Base-by-base conservation (phyloP, 2,329 filamentous ascomycete genomes). In the Aureobasidium sp. region DNA sequence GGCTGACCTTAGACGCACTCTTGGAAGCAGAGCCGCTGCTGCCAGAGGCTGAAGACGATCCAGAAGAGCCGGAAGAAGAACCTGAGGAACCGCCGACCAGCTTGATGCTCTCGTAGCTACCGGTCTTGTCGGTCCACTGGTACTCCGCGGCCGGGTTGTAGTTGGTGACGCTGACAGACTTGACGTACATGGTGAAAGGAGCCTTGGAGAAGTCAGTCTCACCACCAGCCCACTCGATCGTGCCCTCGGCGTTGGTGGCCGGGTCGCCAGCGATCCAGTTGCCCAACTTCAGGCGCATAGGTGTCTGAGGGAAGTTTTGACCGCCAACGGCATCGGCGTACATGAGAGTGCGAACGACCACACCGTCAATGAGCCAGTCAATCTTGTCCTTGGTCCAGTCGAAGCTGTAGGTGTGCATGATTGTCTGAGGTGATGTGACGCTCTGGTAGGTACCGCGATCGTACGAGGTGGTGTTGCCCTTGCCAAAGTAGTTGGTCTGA, bases 251-350 rank as follows among this genome's bases (percentile, higher is more conserved):
- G 40, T 77, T 72, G 61, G 75, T 72, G 5, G 75, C 72, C 59
- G 77, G 75, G 66, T 81, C 82, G 58, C 76, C 78, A 37, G 76
- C 75, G 12, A 52, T 35, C 77, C 77, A 79, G 70, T 74, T 77
- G 52, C 77, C 77, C 24, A 79, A 69, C 58, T 83, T 85, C 54
- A 90, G 73, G 56, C 84, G 83, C 85, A 88, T 88, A 1, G 89
- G 89, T 0, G 89, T 91, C 71, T 93, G 89, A 0, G 89, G 89
- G 72, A 84, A 92, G 75, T 96, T 90, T 54, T 81, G 72, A 14
- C 85, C 84, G 66, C 81, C 81, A 50, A 81, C 76, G 63, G 90
- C 88, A 54, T 89, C 85, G 50, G 77, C 79, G 48, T 84, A 82
- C 42, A 81, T 84, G 63, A 97, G 81, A 15, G 89, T 89, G 64